Base-by-base conservation (phyloP, 352 stramenopile species). In the Phytophthora cactorum region DNA sequence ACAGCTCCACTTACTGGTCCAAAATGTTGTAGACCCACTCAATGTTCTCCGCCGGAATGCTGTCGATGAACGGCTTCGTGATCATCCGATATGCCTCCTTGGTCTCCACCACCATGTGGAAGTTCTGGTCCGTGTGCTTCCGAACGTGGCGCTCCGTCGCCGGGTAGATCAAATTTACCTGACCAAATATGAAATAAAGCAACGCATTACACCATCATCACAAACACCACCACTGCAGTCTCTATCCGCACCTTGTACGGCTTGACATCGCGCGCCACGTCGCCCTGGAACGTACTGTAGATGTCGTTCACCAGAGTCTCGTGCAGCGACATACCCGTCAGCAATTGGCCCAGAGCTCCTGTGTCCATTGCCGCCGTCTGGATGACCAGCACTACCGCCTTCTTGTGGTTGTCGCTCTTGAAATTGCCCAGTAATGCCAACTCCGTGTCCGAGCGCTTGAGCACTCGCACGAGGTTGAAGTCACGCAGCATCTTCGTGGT, bases 1-100 rank as follows among this genome's bases (percentile, higher is more conserved):
- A 59, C 10, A 45, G 22, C n/a, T 12, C 3, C 14, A 80, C 88
- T 77, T 82, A 96, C 89, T 92, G 79, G 5, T 94, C 84, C 38
- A 96, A 66, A 59, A 96, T 96, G 59, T 96, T 96, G 78, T 93
- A 93, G 46, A 96, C 80, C 89, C 89, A 96, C 51, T 94, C 85
- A 59, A 96, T 81, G 53, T 91, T 94, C 43, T 90, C 82, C 27
- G 52, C 43, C 0, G 86, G 89, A 55, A 94, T 78, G 57, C 66
- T 94, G 39, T 91, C 79, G 25, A 96, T 96, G 66, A 80, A 93
- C 46, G 84, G 79, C 61, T 73, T 71, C 22, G 87, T 96, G 34
- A 95, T 80, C 52, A 64, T 73, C 38, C 90, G 70, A 74, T 96
- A 96, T n/a, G 91, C 63, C 25, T 79, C 72, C 45, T 84, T 81